phyloP scores from a whole-genome alignment of 2,329 filamentous ascomycete genomes.

The Rhynchosporium graminicola region DNA sequence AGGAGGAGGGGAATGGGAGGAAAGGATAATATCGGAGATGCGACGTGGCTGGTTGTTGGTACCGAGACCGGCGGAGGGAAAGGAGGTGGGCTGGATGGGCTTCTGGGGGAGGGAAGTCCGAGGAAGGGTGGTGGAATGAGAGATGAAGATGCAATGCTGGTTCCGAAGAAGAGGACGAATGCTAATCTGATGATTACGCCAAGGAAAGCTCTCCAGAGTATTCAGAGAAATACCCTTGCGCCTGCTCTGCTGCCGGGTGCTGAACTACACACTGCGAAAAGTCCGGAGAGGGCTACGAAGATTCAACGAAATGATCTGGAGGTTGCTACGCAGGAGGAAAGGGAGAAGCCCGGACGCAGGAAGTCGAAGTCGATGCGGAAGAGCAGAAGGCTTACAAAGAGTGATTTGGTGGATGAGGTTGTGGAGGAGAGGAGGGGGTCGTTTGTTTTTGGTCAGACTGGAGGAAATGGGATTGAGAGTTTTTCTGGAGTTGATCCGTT shows the following conservation, averaged over 20 bases:
- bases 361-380: slow-evolving; percentile 33
- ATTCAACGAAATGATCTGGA: slow-evolving; percentile 15
- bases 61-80: not conserved
- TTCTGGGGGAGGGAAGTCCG: not conserved
- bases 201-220: slow-evolving; percentile 33
- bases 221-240: slow-evolving; percentile 10
- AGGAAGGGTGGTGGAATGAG: slow-evolving; percentile 15
- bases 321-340: not conserved
- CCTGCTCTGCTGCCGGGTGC: slow-evolving; percentile 4
- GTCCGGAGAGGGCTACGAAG: not conserved
- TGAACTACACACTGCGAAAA: not conserved
- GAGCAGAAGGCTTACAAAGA: slow-evolving; percentile 27
- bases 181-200: slow-evolving; percentile 39
- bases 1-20: slow-evolving; percentile 35
- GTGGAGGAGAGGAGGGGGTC: slow-evolving; percentile 8
- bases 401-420: slow-evolving; percentile 12
- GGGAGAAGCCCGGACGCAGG: slow-evolving; percentile 26
- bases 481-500: not conserved
- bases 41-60: slow-evolving; percentile 36
- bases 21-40: slow-evolving; percentile 41
- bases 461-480: not conserved
- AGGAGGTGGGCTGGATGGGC: not conserved
- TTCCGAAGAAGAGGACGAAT: slow-evolving; percentile 40
- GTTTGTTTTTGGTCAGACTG: slow-evolving; percentile 3
- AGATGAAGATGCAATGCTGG: slow-evolving; percentile 29